Conservation (phyloP, 257 asterid genomes). For the Mentha longifolia region DNA sequence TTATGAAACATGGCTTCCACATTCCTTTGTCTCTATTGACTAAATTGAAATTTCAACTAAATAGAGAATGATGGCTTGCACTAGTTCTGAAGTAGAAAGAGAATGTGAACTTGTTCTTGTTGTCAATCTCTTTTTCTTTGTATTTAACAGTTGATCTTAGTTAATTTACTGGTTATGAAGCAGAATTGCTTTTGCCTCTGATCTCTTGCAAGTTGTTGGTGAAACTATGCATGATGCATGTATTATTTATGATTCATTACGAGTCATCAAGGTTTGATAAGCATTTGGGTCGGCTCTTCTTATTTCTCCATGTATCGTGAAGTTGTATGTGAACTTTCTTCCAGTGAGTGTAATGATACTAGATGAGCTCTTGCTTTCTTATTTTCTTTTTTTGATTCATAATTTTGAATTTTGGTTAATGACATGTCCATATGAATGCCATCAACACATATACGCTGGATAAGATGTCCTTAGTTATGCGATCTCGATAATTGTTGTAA, state of each 20-base stretch:
- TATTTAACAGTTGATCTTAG: too few relatives aligned
- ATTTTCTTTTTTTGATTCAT: too few relatives aligned
- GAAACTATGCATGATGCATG: background rate
- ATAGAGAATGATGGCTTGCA: conserved; percentile 13
- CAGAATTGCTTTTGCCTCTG: conserved; percentile 8
- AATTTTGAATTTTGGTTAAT: background rate
- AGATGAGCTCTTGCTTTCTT: too few relatives aligned
- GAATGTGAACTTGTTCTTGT: background rate
- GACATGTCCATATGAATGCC: background rate
- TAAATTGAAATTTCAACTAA: conserved; percentile 21
- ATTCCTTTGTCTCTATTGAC: background rate
- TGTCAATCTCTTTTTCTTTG: too few relatives aligned
- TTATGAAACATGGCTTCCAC: background rate
- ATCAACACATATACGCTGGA: background rate
- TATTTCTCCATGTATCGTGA: too few relatives aligned
- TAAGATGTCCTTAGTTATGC: background rate
- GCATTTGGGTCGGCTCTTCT: background rate
- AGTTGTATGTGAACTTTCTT: too few relatives aligned
- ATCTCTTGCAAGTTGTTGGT: background rate
- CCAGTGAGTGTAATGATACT: too few relatives aligned
- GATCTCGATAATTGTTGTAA: background rate
- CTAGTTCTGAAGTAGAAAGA: conserved; percentile 12
- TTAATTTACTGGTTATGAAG: background rate
- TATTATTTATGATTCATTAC: background rate
- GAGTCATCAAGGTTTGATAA: conserved; percentile 1